phyloP scores from a whole-genome alignment of 768 basidiomycete genomes.

The Boletus sensibilis region DNA sequence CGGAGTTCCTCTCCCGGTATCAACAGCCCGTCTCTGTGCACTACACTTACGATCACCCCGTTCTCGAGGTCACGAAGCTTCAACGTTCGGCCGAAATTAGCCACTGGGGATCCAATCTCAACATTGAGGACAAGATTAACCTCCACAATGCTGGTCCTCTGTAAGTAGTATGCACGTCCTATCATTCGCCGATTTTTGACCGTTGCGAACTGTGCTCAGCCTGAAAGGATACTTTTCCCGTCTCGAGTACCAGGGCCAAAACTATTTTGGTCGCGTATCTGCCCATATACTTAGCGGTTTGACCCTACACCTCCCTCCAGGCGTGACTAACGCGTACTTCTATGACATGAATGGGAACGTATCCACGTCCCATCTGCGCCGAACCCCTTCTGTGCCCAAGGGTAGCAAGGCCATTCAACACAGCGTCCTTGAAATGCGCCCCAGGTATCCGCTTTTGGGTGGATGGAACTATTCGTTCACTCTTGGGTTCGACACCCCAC shows the following conservation, averaged over 20 bases:
- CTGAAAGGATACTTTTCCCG: constrained; percentile 96
- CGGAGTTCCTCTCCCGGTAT: constrained; percentile 53
- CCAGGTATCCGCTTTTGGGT: constrained; percentile 90
- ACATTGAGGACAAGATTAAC: constrained; percentile 84
- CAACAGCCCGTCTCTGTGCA: constrained; percentile 74
- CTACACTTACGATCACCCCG: constrained; percentile 79
- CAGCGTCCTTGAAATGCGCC: constrained; percentile 78
- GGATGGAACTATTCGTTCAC: constrained; percentile 98
- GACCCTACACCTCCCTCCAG: constrained; percentile 78
- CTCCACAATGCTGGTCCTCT: constrained; percentile 88
- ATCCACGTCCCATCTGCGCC: constrained; percentile 85
- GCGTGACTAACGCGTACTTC: constrained; percentile 81
- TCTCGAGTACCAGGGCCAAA: constrained; percentile 77
- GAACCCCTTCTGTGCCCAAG: constrained; percentile 61
- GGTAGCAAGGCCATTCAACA: constrained; percentile 49
- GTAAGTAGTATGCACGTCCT: constrained; percentile 48
- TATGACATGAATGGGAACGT: constrained; percentile 95
- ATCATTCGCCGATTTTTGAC: neutral
- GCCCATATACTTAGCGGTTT: constrained; percentile 73
- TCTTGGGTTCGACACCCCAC: constrained; percentile 89
- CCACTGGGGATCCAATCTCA: constrained; percentile 95
- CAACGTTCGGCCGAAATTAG: constrained; percentile 85
- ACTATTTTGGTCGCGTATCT: constrained; percentile 62
- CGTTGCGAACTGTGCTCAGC: constrained; percentile 39
- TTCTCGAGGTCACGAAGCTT: constrained; percentile 71